Evolutionary conservation across 2,329 filamentous ascomycete species (phyloP).

Genomic region (Aspergillus japonicus): DNA sequence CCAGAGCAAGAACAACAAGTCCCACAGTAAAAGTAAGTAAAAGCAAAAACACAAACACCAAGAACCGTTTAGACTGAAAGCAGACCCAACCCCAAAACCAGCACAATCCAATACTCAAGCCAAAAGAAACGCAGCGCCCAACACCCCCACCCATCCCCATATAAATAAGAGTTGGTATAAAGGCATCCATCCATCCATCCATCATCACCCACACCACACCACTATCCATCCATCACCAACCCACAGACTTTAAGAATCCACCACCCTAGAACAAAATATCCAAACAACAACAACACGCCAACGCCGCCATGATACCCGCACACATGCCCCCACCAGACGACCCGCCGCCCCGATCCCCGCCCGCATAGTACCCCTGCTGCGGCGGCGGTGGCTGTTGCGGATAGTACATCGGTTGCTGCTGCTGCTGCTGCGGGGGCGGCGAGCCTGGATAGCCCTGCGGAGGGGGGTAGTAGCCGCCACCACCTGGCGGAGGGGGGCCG

Average conservation of each 20-base stretch:
- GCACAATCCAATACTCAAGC: too few relatives aligned
- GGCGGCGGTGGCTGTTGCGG: conserved; percentile 37
- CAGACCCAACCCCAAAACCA: too few relatives aligned
- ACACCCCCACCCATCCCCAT: too few relatives aligned
- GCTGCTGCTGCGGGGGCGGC: conserved; percentile 26
- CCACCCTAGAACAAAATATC: conserved; percentile 44
- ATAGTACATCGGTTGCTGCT: conserved; percentile 35
- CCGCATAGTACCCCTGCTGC: conserved; percentile 41
- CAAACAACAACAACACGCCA: conserved; percentile 53
- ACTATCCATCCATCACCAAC: neutral
- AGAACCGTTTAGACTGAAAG: too few relatives aligned
- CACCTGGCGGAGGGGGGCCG: conserved; percentile 29
- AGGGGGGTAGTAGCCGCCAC: conserved; percentile 14
- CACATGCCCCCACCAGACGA: conserved; percentile 42
- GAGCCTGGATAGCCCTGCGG: conserved; percentile 27
- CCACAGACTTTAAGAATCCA: conserved; percentile 12
- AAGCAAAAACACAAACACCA: too few relatives aligned
- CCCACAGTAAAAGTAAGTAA: too few relatives aligned
- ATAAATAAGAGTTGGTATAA: too few relatives aligned
- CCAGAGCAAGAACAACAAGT: too few relatives aligned
- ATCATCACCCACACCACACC: too few relatives aligned
- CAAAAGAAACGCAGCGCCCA: too few relatives aligned
- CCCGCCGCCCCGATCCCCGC: conserved; percentile 30
- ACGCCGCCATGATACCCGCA: conserved; percentile 47
- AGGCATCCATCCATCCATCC: too few relatives aligned